A percentile compares a stretch with the other conserved stretches of the same genome.
Evolutionary conservation across 1,284 basidiomycete species (phyloP).

Genomic region (Crocinoboletus sp.): DNA sequence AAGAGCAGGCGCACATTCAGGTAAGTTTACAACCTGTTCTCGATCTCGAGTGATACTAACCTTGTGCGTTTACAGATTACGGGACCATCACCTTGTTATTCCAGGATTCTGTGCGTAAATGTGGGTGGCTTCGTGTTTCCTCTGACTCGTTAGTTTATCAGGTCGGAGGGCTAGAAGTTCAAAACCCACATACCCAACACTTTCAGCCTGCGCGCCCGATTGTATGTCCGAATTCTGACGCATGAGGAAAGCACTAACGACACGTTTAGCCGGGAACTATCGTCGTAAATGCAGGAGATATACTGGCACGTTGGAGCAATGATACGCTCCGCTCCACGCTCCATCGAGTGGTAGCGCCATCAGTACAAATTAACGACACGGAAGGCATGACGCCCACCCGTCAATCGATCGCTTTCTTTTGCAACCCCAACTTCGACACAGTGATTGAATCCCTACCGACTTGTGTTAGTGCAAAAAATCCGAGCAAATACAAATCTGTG

Average conservation of each 20-base stretch:
- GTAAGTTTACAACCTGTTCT: constrained; percentile 29
- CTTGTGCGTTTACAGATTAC: constrained; percentile 49
- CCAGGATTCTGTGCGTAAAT: constrained; percentile 60
- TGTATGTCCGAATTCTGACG: constrained; percentile 39
- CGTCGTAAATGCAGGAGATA: constrained; percentile 81
- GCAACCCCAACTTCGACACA: constrained; percentile 74
- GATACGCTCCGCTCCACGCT: constrained; percentile 75
- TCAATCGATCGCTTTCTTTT: constrained; percentile 85
- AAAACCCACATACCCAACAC: constrained; percentile 66
- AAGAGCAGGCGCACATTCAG: constrained; percentile 78
- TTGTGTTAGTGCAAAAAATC: constrained; percentile 51
- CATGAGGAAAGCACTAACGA: constrained; percentile 11
- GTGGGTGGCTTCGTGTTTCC: not conserved
- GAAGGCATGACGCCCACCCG: constrained; percentile 59
- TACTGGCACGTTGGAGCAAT: constrained; percentile 83
- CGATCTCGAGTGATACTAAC: constrained; percentile 1
- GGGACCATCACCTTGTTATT: constrained; percentile 83
- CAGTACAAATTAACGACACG: constrained; percentile 43
- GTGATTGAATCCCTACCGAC: constrained; percentile 71
- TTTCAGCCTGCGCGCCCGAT: constrained; percentile 75
- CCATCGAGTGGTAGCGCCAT: constrained; percentile 77
- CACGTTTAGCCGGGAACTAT: constrained; percentile 63
- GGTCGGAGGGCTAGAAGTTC: constrained; percentile 82
- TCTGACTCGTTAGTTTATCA: constrained; percentile 23
- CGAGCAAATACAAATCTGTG: constrained; percentile 54